A percentile compares a stretch with the other conserved stretches of the same genome.
phyloP scores from a whole-genome alignment of 495 filamentous ascomycete species.

The Tuber borchii region DNA sequence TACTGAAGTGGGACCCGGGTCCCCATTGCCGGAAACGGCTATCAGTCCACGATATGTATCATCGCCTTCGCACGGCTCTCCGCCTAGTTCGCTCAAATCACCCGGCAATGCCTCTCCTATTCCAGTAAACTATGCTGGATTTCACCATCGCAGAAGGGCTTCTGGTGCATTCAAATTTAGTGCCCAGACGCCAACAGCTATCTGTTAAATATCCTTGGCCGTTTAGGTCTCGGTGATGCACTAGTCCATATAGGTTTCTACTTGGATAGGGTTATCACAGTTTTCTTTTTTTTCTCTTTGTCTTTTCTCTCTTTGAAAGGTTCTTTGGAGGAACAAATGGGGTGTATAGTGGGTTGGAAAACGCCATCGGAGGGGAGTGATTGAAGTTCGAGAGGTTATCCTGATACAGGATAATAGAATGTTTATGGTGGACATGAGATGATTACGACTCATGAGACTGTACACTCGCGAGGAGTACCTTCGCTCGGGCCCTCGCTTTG shows the following conservation, averaged over 20 bases:
- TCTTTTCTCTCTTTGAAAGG: neutral
- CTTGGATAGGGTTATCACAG: neutral
- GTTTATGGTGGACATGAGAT: slow-evolving; percentile 20
- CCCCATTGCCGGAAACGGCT: slow-evolving; percentile 25
- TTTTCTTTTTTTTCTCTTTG: neutral
- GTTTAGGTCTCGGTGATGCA: slow-evolving; percentile 12
- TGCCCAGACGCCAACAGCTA: slow-evolving; percentile 38
- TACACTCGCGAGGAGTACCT: slow-evolving; percentile 41
- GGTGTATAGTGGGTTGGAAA: neutral
- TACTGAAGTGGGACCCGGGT: slow-evolving; percentile 19
- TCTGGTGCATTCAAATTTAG: slow-evolving; percentile 40
- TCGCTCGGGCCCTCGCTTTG: slow-evolving; percentile 36
- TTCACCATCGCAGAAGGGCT: slow-evolving; percentile 36
- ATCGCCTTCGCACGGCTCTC: slow-evolving; percentile 28
- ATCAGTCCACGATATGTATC: slow-evolving; percentile 35
- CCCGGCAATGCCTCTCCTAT: slow-evolving; percentile 39
- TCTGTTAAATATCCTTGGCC: slow-evolving; percentile 39
- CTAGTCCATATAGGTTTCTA: slow-evolving; percentile 1
- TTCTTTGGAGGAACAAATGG: neutral
- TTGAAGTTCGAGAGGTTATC: neutral
- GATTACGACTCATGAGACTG: slow-evolving; percentile 32
- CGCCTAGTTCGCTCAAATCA: slow-evolving; percentile 33
- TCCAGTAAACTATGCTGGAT: slow-evolving; percentile 40
- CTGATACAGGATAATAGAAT: neutral
- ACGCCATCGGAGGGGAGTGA: neutral